Conservation (phyloP, 192 early-diverging fungal species). For the Coemansia sp. region DNA sequence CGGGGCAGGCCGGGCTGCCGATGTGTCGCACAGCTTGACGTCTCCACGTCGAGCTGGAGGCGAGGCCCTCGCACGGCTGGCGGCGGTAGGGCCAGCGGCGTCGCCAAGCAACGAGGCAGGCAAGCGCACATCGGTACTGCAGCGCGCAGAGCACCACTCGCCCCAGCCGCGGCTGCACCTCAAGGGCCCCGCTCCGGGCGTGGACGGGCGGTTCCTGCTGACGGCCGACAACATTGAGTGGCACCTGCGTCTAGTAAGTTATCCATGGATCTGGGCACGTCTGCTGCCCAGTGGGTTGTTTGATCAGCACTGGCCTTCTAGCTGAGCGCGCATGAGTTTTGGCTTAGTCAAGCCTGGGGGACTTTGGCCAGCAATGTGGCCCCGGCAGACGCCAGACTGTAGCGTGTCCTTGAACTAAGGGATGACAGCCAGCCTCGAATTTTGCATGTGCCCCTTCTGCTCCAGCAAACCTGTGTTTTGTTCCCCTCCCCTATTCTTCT, state of each 20-base stretch:
- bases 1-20: slow-evolving; percentile 7
- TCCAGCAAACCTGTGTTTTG: too few species aligned
- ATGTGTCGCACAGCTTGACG: neutral
- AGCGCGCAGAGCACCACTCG: slow-evolving; percentile 33
- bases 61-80: neutral
- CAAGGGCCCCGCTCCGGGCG: slow-evolving; percentile 28
- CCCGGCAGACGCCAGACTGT: too few species aligned
- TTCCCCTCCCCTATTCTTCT: too few species aligned
- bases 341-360: too few species aligned
- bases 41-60: neutral
- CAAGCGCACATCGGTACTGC: slow-evolving; percentile 31
- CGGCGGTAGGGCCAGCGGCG: neutral
- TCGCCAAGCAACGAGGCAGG: slow-evolving; percentile 6
- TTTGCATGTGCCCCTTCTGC: too few species aligned
- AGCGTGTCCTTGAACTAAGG: too few species aligned
- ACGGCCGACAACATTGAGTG: slow-evolving; percentile 43
- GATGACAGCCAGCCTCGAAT: too few species aligned
- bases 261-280: neutral
- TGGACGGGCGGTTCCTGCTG: slow-evolving; percentile 31
- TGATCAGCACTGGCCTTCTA: too few species aligned
- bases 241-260: slow-evolving; percentile 50
- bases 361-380: too few species aligned
- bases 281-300: neutral
- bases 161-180: slow-evolving; percentile 40
- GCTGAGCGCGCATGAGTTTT: too few species aligned